phyloP scores from a whole-genome alignment of 345 rosid species.

The Sisymbrium altissimum region DNA sequence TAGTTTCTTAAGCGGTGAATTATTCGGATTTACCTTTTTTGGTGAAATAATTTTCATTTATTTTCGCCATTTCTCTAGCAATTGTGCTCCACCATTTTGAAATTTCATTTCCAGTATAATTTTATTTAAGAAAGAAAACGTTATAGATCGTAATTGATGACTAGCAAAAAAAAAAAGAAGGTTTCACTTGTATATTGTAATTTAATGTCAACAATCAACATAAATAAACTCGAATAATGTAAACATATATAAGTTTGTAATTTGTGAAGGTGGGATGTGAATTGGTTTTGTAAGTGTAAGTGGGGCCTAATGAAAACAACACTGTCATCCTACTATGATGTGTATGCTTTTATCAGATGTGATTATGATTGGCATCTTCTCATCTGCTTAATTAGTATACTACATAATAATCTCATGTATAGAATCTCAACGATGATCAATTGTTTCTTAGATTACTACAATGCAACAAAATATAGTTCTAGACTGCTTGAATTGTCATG shows the following conservation, averaged over 20 bases:
- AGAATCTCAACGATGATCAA: background rate
- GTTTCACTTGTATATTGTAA: background rate
- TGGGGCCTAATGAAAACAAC: conserved; percentile 2
- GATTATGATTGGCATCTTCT: conserved; percentile 1
- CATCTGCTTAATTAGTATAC: background rate
- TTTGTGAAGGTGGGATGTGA: background rate
- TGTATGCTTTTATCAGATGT: conserved; percentile 2
- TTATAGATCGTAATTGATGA: background rate
- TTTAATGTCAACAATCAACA: background rate
- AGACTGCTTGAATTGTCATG: background rate
- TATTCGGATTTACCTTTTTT: background rate
- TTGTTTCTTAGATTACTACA: background rate
- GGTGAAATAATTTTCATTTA: background rate
- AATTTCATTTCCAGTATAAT: too few species aligned
- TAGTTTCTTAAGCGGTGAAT: background rate
- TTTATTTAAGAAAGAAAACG: too few species aligned
- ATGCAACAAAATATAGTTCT: background rate
- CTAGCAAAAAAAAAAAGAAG: background rate
- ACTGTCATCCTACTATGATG: conserved; percentile 14
- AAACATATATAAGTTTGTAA: background rate
- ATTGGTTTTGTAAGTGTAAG: conserved; percentile 4
- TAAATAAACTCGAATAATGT: background rate
- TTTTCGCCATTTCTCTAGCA: background rate
- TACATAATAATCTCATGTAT: background rate
- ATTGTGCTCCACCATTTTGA: too few species aligned